These are phyloP conservation scores for Bondarzewia mesenterica DNA, from an alignment of 1,284 basidiomycete genomes.

Conservation along the genomic window DNA sequence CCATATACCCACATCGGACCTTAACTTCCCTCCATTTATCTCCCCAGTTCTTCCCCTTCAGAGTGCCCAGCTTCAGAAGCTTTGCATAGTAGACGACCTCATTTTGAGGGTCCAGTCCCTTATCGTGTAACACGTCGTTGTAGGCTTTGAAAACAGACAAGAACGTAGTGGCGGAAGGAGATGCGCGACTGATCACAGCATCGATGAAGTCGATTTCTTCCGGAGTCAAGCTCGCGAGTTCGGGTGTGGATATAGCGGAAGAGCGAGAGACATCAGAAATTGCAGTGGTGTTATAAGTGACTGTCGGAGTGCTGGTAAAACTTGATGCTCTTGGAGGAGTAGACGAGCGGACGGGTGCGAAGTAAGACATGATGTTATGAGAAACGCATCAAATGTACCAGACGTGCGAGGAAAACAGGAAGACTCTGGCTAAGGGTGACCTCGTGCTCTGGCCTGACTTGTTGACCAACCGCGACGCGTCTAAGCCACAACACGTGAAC, in stretches of 20 bases:
- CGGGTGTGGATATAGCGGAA: slow-evolving; percentile 40
- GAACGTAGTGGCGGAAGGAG: slow-evolving; percentile 60
- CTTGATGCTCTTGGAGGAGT: slow-evolving; percentile 17
- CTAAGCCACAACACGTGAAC: neutral
- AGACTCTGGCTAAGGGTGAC: too few relatives aligned
- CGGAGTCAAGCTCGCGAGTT: slow-evolving; percentile 47
- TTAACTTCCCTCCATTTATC: slow-evolving; percentile 72
- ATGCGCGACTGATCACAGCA: slow-evolving; percentile 59
- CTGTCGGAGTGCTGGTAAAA: slow-evolving; percentile 9
- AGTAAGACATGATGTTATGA: slow-evolving; percentile 18
- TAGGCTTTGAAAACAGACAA: slow-evolving; percentile 76
- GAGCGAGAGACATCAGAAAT: slow-evolving; percentile 36
- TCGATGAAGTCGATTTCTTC: slow-evolving; percentile 67
- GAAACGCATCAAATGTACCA: neutral
- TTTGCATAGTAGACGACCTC: slow-evolving; percentile 78
- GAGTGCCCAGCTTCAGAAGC: slow-evolving; percentile 67
- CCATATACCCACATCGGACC: slow-evolving; percentile 37
- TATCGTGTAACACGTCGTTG: slow-evolving; percentile 62
- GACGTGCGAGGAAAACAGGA: neutral
- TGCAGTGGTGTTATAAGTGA: slow-evolving; percentile 16
- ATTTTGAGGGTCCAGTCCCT: slow-evolving; percentile 65
- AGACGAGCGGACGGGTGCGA: slow-evolving; percentile 23
- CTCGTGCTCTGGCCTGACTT: too few relatives aligned
- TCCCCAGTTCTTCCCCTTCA: slow-evolving; percentile 68
- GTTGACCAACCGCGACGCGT: neutral